Percentiles rank a stretch among this genome's conserved stretches.
phyloP scores from a whole-genome alignment of 129 eudicot genomes.

The Deinandra increscens region DNA sequence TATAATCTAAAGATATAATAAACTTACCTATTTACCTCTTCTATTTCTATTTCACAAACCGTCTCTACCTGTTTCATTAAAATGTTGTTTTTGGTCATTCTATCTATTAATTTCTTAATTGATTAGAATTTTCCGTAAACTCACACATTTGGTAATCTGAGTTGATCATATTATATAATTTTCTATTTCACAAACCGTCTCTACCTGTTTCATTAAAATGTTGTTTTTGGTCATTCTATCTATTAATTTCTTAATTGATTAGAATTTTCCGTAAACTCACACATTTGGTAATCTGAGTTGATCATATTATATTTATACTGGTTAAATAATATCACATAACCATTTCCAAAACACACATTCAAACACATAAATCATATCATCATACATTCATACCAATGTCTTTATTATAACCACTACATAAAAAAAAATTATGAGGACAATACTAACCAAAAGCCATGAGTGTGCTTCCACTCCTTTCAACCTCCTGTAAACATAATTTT shows the following conservation, averaged over 20 bases:
- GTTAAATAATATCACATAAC: neutral
- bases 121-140: neutral
- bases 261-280: neutral
- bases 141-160: neutral
- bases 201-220: neutral
- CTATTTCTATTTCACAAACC: neutral
- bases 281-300: neutral
- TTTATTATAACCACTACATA: neutral
- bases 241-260: neutral
- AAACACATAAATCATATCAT: neutral
- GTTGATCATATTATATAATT: neutral
- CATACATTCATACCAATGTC: too few species aligned
- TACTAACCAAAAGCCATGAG: constrained; percentile 73
- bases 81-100: too few species aligned
- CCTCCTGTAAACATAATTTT: constrained; percentile 53
- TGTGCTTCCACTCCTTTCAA: constrained; percentile 83
- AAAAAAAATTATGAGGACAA: neutral
- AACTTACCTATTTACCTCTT: too few species aligned
- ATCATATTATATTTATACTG: neutral
- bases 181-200: neutral
- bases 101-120: neutral
- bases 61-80: neutral
- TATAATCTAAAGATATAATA: too few species aligned
- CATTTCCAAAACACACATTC: neutral
- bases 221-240: too few species aligned